Evolutionary conservation across 805 yeast genomes (phyloP), one percentile per base, ranked within the genome.

Genomic region (Suhomyces tanzawaensis): DNA sequence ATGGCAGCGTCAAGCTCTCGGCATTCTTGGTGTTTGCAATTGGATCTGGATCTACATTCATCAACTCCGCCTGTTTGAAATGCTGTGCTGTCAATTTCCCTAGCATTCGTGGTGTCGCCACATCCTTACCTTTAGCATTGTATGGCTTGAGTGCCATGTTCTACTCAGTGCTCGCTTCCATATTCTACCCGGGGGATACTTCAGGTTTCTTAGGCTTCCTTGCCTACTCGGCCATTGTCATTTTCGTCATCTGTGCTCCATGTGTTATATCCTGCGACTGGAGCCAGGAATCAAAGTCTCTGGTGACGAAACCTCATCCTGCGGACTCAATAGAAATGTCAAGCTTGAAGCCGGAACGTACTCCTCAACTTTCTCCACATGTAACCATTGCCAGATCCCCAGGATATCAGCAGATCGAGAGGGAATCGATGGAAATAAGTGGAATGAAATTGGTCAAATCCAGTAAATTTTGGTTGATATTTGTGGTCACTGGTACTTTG

Each of bases 71-170:
- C 7, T 69, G 81, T 42, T 74, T 85, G 52, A 85, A 85, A 53
- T 83, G 89, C 52, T 81, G 88, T 41, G 87, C 89, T 17, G 64
- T 82, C 28, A 69, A 74, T 32, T 82, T 79, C 52, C 91, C 95
- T 0, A 67, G 74, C 29, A 64, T 74, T 26, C 60, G 86, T 38
- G 95, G 93, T 2, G 67, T 83, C 7, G 90, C 93, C 3, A 81
- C 93, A 0, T 77, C 88, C 0, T 66, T 84, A 30, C 89, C 91
- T 2, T 70, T 84, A 56, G 81, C 90, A 1, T 73, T 83, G 31
- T 83, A 81, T 56, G 95, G 95, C 0, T 69, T 82, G 12, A 77
- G 85, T 54, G 93, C 93, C 3, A 71, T 82, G 49, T 70, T 81
- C 35, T 81, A 76, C 53, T 81, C 89, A 1, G 64, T 73, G 1